phyloP scores from a whole-genome alignment of 306 rosid species.

The Citrullus colocynthis region DNA sequence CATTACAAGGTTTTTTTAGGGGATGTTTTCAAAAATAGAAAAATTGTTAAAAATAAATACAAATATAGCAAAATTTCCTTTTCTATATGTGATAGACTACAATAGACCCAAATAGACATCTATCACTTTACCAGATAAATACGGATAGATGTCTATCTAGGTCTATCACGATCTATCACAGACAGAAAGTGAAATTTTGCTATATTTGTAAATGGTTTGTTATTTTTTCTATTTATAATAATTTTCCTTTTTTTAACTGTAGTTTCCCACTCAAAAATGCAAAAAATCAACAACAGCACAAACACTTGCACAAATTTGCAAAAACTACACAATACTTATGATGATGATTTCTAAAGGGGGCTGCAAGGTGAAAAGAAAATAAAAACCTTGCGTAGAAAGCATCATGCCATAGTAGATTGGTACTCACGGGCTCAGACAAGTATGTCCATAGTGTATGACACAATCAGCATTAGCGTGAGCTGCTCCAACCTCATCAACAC shows the following conservation, averaged over 20 bases:
- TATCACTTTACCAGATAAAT: too few species aligned
- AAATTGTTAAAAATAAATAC: too few species aligned
- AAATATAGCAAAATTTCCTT: too few species aligned
- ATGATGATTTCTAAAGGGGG: neutral
- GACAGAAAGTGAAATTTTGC: too few species aligned
- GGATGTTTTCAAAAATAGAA: too few species aligned
- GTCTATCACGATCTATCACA: too few species aligned
- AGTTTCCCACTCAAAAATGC: neutral
- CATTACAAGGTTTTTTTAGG: neutral
- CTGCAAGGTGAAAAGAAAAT: neutral
- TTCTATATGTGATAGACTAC: too few species aligned
- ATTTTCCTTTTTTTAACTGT: neutral
- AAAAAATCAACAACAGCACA: neutral
- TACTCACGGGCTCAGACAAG: constrained; percentile 89
- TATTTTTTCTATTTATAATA: too few species aligned
- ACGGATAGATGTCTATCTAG: too few species aligned
- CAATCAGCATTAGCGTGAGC: constrained; percentile 57
- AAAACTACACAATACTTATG: neutral
- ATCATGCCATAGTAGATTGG: neutral
- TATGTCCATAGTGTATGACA: constrained; percentile 82
- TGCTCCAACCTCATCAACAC: constrained; percentile 93
- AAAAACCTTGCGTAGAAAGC: neutral
- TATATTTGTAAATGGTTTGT: too few species aligned
- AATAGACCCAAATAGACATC: too few species aligned
- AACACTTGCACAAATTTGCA: neutral